Conservation (phyloP, 2,329 filamentous ascomycete genomes). For the Exophiala dermatitidis region DNA sequence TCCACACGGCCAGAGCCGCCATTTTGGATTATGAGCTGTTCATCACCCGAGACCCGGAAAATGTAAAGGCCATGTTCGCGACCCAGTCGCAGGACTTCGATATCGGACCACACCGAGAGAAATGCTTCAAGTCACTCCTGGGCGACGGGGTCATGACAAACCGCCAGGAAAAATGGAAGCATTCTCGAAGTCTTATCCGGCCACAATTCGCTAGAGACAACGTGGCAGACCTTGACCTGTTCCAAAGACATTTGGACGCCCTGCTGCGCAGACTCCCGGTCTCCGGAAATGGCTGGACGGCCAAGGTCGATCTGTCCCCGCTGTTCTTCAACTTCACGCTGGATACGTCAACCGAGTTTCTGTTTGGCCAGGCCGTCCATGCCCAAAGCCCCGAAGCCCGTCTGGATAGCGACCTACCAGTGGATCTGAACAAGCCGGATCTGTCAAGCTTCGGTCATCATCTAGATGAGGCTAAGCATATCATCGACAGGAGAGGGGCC, state of each 20-base stretch:
- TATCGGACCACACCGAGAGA: conserved; percentile 67
- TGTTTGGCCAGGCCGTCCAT: conserved; percentile 21
- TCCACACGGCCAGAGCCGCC: conserved; percentile 34
- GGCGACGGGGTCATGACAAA: conserved; percentile 52
- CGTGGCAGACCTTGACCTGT: conserved; percentile 72
- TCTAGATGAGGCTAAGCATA: conserved; percentile 7
- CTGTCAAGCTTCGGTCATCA: conserved; percentile 8
- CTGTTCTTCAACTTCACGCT: conserved; percentile 73
- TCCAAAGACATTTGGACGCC: conserved; percentile 58
- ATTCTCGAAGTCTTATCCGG: conserved; percentile 67
- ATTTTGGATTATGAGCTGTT: conserved; percentile 36
- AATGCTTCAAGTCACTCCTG: conserved; percentile 42
- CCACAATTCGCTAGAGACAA: conserved; percentile 82
- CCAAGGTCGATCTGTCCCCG: conserved; percentile 61
- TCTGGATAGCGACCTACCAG: background rate
- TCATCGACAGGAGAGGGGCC: conserved; percentile 25
- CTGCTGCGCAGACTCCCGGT: conserved; percentile 42
- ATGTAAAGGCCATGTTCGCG: conserved; percentile 57
- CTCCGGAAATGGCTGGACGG: conserved; percentile 47
- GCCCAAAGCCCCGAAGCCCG: conserved; percentile 25
- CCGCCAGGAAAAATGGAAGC: conserved; percentile 69
- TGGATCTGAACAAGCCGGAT: conserved; percentile 3
- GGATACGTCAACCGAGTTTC: conserved; percentile 19
- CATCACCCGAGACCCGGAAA: conserved; percentile 50
- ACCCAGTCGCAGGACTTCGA: conserved; percentile 76